A percentile compares a stretch with the other conserved stretches of the same genome.
Evolutionary conservation across 2,329 filamentous ascomycete genomes (phyloP).

Genomic region (Epicoccum nigrum): DNA sequence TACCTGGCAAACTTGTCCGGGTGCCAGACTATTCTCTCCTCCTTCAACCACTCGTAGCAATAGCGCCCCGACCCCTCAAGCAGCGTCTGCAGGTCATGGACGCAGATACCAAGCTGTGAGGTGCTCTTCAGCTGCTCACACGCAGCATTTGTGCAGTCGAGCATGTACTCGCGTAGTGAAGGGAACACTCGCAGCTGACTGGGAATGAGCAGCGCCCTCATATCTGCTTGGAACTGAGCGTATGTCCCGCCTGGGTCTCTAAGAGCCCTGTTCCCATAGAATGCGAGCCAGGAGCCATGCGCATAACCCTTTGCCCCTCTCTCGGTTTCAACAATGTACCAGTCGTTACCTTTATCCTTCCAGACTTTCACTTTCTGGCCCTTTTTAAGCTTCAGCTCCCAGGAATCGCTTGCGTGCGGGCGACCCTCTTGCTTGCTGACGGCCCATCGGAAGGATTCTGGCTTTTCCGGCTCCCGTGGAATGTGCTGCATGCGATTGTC

Average conservation of each 20-base stretch:
- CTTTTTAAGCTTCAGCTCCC: conserved; percentile 34
- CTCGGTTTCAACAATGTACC: conserved; percentile 28
- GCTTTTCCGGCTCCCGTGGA: conserved; percentile 2
- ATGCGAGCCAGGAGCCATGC: conserved; percentile 34
- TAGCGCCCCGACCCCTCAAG: conserved; percentile 35
- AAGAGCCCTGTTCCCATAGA: conserved; percentile 19
- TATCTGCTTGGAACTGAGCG: conserved; percentile 23
- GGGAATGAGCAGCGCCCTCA: conserved; percentile 21
- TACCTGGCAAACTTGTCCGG: conserved; percentile 41
- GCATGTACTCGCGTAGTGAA: conserved; percentile 25
- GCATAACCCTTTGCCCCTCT: conserved; percentile 29
- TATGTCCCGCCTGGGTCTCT: conserved; percentile 26
- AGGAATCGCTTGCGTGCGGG: conserved; percentile 28
- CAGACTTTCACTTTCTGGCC: conserved; percentile 34
- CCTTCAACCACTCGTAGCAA: conserved; percentile 34
- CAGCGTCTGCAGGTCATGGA: conserved; percentile 35
- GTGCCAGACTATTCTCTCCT: conserved; percentile 40
- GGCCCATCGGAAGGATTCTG: conserved; percentile 23
- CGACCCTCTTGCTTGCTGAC: conserved; percentile 29
- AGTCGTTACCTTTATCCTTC: conserved; percentile 29
- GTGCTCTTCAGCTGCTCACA: conserved; percentile 32
- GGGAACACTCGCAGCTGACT: conserved; percentile 31
- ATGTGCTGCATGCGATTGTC: conserved; percentile 3
- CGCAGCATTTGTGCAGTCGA: conserved; percentile 22
- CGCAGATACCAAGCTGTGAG: conserved; percentile 31